A percentile compares a stretch with the other conserved stretches of the same genome.
Conservation (phyloP, 306 rosid genomes). For the Rubus idaeus region DNA sequence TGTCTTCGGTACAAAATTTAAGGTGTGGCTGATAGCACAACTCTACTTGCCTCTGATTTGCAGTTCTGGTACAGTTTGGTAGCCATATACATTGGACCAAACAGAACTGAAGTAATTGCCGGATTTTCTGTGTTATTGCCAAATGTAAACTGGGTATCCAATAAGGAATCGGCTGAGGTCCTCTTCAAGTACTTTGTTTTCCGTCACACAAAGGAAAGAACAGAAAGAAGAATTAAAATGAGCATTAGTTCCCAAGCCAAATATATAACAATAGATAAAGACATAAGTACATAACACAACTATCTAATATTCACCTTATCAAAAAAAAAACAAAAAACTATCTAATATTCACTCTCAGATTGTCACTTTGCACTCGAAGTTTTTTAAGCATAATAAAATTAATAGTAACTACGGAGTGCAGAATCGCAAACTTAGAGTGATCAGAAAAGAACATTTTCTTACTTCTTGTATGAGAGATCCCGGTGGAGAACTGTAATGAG, state of each 20-base stretch:
- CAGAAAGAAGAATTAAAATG: neutral
- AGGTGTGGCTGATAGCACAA: neutral
- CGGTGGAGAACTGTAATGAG: slow-evolving; percentile 24
- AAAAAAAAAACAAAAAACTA: no score
- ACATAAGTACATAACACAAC: no score
- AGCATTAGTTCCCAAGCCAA: no score
- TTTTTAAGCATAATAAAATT: neutral
- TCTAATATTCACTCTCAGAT: neutral
- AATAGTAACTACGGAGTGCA: neutral
- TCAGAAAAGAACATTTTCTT: neutral
- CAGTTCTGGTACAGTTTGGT: slow-evolving; percentile 19
- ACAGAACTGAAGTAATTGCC: slow-evolving; percentile 16
- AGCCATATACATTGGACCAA: slow-evolving; percentile 27
- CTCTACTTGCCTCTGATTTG: slow-evolving; percentile 23
- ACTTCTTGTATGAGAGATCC: slow-evolving; percentile 32
- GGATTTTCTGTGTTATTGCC: slow-evolving; percentile 7
- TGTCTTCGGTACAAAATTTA: neutral
- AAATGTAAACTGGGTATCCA: slow-evolving; percentile 19
- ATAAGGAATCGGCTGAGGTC: slow-evolving; percentile 18
- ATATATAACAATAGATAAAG: no score
- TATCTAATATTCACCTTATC: no score
- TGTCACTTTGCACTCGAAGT: neutral
- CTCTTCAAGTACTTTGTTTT: slow-evolving; percentile 25
- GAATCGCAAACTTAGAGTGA: neutral
- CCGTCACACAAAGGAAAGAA: neutral